These are phyloP conservation scores for Aspergillus quadricinctus DNA, from an alignment of 2,329 filamentous ascomycete genomes.

Conservation along the genomic window DNA sequence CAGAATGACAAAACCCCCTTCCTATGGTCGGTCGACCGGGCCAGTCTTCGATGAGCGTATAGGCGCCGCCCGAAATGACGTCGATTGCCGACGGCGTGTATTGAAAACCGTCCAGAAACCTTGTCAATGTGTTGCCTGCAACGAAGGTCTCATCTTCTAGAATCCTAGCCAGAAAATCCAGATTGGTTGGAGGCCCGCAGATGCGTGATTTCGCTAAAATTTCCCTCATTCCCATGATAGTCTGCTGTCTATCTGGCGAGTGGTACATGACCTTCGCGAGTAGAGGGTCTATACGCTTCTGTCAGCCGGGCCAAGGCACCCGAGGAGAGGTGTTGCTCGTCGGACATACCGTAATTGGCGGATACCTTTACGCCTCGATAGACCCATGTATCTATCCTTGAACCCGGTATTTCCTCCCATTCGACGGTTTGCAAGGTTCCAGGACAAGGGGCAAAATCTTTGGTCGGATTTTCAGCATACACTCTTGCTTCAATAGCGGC, in stretches of 20 bases:
- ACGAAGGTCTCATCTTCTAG: conserved; percentile 45
- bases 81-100: conserved; percentile 52
- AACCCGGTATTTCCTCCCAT: conserved; percentile 48
- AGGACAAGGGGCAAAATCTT: conserved; percentile 56
- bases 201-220: conserved; percentile 46
- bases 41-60: conserved; percentile 57
- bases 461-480: conserved; percentile 57
- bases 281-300: conserved; percentile 43
- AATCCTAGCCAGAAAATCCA: conserved; percentile 52
- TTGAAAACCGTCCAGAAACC: conserved; percentile 50
- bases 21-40: conserved; percentile 55
- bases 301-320: background rate
- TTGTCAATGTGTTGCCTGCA: conserved; percentile 53
- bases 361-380: conserved; percentile 54
- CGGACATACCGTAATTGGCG: conserved; percentile 49
- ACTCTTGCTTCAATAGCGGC: conserved; percentile 52
- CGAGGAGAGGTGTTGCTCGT: background rate
- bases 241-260: conserved; percentile 35
- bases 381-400: conserved; percentile 62
- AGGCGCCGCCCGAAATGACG: conserved; percentile 53
- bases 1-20: conserved; percentile 55
- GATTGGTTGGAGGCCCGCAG: conserved; percentile 54
- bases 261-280: conserved; percentile 59
- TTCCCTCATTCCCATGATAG: conserved; percentile 43
- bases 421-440: conserved; percentile 55